phyloP scores from a whole-genome alignment of 148 eudicot species.

The Bassia scoparia region DNA sequence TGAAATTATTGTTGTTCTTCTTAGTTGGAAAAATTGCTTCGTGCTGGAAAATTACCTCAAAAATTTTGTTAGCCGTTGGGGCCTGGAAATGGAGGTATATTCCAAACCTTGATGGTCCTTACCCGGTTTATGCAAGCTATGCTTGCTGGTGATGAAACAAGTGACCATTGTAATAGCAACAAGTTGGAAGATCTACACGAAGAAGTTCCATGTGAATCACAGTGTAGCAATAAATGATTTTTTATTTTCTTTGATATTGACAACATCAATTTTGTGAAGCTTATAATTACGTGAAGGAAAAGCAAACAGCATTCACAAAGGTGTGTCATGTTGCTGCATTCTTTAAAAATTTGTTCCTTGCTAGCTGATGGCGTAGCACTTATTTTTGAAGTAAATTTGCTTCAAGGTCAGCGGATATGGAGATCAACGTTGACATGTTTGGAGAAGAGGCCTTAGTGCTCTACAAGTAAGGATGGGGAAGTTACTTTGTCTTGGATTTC shows the following conservation, averaged over 20 bases:
- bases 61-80: conserved; percentile 73
- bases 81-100: conserved; percentile 90
- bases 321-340: conserved; percentile 28
- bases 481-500: conserved; percentile 74
- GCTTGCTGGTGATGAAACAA: conserved; percentile 20
- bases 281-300: conserved; percentile 78
- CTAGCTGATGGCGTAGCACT: not conserved
- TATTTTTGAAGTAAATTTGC: conserved; percentile 4
- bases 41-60: conserved; percentile 63
- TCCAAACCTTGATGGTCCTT: conserved; percentile 73
- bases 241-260: conserved; percentile 79
- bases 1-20: conserved; percentile 16
- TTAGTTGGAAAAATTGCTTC: conserved; percentile 67
- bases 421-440: conserved; percentile 49
- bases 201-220: conserved; percentile 40
- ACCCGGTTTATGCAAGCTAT: conserved; percentile 55
- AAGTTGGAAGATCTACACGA: conserved; percentile 34
- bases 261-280: conserved; percentile 84
- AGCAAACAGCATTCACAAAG: conserved; percentile 94
- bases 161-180: conserved; percentile 7
- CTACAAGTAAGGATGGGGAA: conserved; percentile 36
- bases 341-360: not conserved
- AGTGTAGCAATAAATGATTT: conserved; percentile 81
- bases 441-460: conserved; percentile 28
- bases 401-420: conserved; percentile 94